Evolutionary conservation across 176 grass and related monocot species (phyloP).

Genomic region (Cenchrus fungigraminus): DNA sequence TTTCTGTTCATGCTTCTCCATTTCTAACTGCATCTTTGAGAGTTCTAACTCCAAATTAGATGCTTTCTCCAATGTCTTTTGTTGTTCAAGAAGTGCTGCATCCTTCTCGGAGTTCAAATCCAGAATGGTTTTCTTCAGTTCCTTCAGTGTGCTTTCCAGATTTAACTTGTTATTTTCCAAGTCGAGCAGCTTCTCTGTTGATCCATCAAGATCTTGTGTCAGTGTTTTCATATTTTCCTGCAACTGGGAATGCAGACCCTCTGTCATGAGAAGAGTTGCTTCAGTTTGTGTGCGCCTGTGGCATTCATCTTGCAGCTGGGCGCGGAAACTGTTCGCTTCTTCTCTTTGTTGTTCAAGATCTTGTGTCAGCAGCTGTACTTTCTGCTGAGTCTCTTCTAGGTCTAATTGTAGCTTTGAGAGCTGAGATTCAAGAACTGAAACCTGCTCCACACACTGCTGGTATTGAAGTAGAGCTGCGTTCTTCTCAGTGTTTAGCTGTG

Average conservation of each 20-base stretch:
- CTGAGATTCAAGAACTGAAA: conserved; percentile 40
- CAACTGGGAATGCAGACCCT: conserved; percentile 49
- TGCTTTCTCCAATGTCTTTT: conserved; percentile 40
- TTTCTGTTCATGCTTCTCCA: conserved; percentile 54
- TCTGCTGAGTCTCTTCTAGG: conserved; percentile 47
- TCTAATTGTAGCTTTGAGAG: conserved; percentile 51
- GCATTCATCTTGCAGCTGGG: conserved; percentile 51
- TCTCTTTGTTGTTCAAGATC: conserved; percentile 51
- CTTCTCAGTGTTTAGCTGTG: conserved; percentile 48
- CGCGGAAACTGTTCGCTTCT: conserved; percentile 38
- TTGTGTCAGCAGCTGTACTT: conserved; percentile 52
- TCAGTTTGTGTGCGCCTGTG: conserved; percentile 49
- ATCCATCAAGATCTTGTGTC: conserved; percentile 40
- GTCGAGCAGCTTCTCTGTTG: conserved; percentile 34
- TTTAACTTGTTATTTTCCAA: conserved; percentile 50
- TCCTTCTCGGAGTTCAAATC: conserved; percentile 50
- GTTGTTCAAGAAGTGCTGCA: conserved; percentile 44
- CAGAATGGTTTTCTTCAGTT: conserved; percentile 48
- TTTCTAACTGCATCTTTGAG: conserved; percentile 45
- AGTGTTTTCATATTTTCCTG: conserved; percentile 47
- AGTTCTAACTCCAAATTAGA: conserved; percentile 58
- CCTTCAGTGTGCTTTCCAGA: conserved; percentile 46
- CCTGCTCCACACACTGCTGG: conserved; percentile 40
- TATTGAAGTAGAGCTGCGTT: conserved; percentile 45
- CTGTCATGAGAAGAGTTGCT: conserved; percentile 45